These are phyloP conservation scores for Penicillium desertorum DNA, from an alignment of 495 filamentous ascomycete species.

Conservation along the genomic window DNA sequence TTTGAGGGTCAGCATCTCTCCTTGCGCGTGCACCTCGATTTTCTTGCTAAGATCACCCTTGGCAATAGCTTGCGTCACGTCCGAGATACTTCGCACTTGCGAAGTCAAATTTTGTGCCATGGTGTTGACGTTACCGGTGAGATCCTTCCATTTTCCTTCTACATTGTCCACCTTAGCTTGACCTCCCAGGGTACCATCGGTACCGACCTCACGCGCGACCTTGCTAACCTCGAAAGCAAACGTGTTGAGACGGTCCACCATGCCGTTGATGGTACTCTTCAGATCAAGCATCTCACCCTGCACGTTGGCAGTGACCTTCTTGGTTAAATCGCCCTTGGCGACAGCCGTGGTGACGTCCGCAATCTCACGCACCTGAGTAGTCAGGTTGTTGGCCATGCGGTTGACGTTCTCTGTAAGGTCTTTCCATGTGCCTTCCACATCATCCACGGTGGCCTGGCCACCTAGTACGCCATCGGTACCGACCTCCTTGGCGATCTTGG, in stretches of 20 bases:
- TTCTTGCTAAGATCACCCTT: constrained; percentile 92
- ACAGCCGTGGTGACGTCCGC: constrained; percentile 98
- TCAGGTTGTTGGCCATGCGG: constrained; percentile 97
- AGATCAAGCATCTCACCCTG: constrained; percentile 92
- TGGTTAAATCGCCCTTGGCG: constrained; percentile 87
- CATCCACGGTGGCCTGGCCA: constrained; percentile 96
- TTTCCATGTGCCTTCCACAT: constrained; percentile 97
- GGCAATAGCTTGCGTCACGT: constrained; percentile 96
- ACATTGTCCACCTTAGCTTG: constrained; percentile 97
- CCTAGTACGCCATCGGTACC: constrained; percentile 94
- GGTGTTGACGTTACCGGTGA: constrained; percentile 83
- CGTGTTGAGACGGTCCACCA: constrained; percentile 95
- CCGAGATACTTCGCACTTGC: constrained; percentile 93
- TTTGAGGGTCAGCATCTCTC: constrained; percentile 90
- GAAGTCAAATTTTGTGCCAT: constrained; percentile 96
- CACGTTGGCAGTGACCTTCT: constrained; percentile 94
- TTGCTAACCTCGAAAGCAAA: constrained; percentile 99
- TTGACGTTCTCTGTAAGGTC: constrained; percentile 98
- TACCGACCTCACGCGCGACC: constrained; percentile 96
- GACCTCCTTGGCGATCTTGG: constrained; percentile 95
- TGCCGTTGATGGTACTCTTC: constrained; percentile 97
- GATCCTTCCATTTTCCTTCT: constrained; percentile 98
- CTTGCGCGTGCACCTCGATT: constrained; percentile 93
- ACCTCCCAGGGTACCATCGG: constrained; percentile 91
- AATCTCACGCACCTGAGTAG: constrained; percentile 96